Evolutionary conservation across 2,329 filamentous ascomycete genomes (phyloP), one percentile per base, ranked within the genome.

Genomic region (Aureobasidium uvarum): DNA sequence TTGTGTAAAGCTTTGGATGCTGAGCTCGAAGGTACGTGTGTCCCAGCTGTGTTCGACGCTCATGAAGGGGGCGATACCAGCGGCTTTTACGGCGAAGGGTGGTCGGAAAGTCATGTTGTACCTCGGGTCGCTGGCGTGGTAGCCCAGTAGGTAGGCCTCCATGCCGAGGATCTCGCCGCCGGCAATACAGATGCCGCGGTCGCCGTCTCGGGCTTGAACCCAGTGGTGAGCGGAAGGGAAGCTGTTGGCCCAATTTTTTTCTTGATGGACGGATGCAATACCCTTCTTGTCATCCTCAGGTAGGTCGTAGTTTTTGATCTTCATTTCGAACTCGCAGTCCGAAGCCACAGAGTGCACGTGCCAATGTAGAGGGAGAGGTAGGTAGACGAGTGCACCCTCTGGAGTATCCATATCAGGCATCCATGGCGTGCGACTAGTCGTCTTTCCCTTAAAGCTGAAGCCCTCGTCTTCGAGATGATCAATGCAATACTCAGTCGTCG

Each of bases 331-430:
- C 3, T 72, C 71, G 60, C 76, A 77, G 1, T 74, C 69, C 1
- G 80, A 81, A 45, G 71, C 74, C 8, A 81, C 74, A 1, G 78
- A 80, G 38, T 82, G 79, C 5, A 83, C 81, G 67, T 83, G 80
- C 81, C 81, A 83, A 67, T 83, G 81, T 2, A 83, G 70, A 1
- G 81, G 81, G 0, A 83, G 71, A 0, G 80, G 80, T 0, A 83
- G 72, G 23, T 77, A 66, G 5, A 79, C 76, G n/a, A 83, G 74
- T 67, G 73, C 74, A 45, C 77, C 77, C 68, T 83, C 81, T 0
- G 81, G 81, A 1, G 80, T 81, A 23, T 72, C 71, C 11, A 69
- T 73, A 18, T 69, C 45, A 14, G 67, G 58, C 16, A 70, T 73
- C 80, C 81, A 82, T 2, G 77, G 73, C 1, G 73, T 78, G 25